phyloP scores from a whole-genome alignment of 2,329 filamentous ascomycete genomes.

The Ceratocystis cubensis region DNA sequence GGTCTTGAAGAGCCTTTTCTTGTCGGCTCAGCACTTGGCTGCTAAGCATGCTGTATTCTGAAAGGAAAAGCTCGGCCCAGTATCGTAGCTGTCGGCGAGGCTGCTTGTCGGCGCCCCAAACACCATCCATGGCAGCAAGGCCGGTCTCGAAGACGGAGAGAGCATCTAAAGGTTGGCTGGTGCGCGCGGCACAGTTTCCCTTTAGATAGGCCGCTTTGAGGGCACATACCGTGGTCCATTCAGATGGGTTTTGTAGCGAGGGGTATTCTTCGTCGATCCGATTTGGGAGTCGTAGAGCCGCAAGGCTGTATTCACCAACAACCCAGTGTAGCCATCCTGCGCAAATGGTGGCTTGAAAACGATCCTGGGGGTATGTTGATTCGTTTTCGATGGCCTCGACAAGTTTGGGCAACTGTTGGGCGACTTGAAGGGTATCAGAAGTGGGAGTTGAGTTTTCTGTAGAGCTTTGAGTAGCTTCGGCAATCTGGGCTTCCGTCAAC shows the following conservation, averaged over 20 bases:
- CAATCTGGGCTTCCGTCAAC: slow-evolving; percentile 54
- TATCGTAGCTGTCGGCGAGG: slow-evolving; percentile 54
- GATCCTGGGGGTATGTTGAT: slow-evolving; percentile 41
- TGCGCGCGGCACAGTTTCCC: slow-evolving; percentile 47
- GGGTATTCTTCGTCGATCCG: slow-evolving; percentile 46
- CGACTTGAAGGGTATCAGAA: slow-evolving; percentile 35
- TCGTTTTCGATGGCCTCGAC: slow-evolving; percentile 47
- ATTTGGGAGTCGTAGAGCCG: slow-evolving; percentile 49
- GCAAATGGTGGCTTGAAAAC: slow-evolving; percentile 70
- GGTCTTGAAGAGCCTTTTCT: slow-evolving; percentile 38
- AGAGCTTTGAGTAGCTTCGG: slow-evolving; percentile 34
- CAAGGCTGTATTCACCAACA: slow-evolving; percentile 53
- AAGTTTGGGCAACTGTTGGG: slow-evolving; percentile 38
- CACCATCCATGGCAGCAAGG: slow-evolving; percentile 46
- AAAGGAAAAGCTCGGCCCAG: slow-evolving; percentile 69
- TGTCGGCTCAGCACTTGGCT: slow-evolving; percentile 45
- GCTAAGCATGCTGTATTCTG: slow-evolving; percentile 59
- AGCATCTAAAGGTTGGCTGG: slow-evolving; percentile 43
- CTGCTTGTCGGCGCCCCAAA: slow-evolving; percentile 36
- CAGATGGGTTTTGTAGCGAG: slow-evolving; percentile 42
- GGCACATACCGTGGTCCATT: slow-evolving; percentile 74
- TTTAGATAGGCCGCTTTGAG: slow-evolving; percentile 68
- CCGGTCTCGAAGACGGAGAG: slow-evolving; percentile 54
- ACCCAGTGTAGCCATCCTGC: slow-evolving; percentile 77
- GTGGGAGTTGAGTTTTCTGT: slow-evolving; percentile 36